Evolutionary conservation across 73 alveolate genomes (phyloP).

Genomic region (Urostyla sp.): DNA sequence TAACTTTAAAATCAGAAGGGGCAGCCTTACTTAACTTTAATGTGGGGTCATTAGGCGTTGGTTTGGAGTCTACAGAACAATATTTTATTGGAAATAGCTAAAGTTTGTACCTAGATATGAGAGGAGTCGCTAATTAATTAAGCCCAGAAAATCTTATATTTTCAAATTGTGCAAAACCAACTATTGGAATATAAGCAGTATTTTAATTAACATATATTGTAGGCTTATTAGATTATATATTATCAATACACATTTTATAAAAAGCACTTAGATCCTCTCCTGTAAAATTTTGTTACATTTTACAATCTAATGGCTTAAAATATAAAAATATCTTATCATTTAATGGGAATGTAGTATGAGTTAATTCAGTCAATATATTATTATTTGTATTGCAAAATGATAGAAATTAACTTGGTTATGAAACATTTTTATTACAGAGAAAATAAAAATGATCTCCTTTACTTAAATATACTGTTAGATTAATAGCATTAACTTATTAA

Average conservation of each 20-base stretch:
- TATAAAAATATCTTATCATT: not conserved
- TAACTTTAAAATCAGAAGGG: not conserved
- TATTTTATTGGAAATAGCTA: not conserved
- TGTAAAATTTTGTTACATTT: not conserved
- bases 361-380: not conserved
- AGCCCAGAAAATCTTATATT: conserved; percentile 38
- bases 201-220: not conserved
- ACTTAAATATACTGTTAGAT: not conserved
- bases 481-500: not conserved
- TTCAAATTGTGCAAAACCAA: conserved; percentile 7
- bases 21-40: not conserved
- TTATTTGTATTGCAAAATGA: not conserved
- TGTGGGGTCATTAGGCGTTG: not conserved
- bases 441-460: conserved; percentile 24
- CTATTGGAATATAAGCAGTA: conserved; percentile 1
- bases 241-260: not conserved
- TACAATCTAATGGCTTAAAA: conserved; percentile 19
- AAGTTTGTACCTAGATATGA: not conserved
- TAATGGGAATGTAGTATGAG: not conserved
- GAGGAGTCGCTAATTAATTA: conserved; percentile 20
- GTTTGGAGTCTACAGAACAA: not conserved
- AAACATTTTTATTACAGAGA: conserved; percentile 25
- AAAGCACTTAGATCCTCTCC: conserved; percentile 5
- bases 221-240: not conserved
- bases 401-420: not conserved